Conservation (phyloP, 169 alveolate genomes). For the Plasmodium berghei region DNA sequence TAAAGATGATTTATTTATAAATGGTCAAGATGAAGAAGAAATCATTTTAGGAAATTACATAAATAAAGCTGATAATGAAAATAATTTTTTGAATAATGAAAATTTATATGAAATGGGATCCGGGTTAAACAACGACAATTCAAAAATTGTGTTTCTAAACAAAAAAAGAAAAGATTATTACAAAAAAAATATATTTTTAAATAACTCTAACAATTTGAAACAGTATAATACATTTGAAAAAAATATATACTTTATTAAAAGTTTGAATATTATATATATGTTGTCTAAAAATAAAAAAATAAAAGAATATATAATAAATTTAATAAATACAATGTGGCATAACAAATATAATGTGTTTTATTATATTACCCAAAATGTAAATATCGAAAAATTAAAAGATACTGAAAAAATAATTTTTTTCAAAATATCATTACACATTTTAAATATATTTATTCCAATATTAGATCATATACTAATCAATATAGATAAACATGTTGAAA, state of each 20-base stretch:
- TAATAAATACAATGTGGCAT: conserved; percentile 56
- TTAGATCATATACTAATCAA: conserved; percentile 39
- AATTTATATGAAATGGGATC: not conserved
- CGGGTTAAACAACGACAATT: not conserved
- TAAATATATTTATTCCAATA: conserved; percentile 69
- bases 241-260: conserved; percentile 21
- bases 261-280: conserved; percentile 58
- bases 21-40: not conserved
- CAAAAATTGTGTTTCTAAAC: not conserved
- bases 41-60: no score
- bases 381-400: conserved; percentile 34
- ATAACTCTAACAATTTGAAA: conserved; percentile 9
- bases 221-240: conserved; percentile 67
- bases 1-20: no score
- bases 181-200: conserved; percentile 33
- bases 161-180: conserved; percentile 28
- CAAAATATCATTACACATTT: conserved; percentile 50
- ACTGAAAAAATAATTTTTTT: conserved; percentile 61
- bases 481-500: conserved; percentile 46
- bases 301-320: conserved; percentile 34
- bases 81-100: not conserved
- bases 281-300: conserved; percentile 51
- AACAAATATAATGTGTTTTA: conserved; percentile 67
- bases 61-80: no score
- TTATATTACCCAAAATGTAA: conserved; percentile 57